These are phyloP conservation scores for Tilletia setariae DNA, from an alignment of 1,284 basidiomycete genomes.

Conservation along the genomic window DNA sequence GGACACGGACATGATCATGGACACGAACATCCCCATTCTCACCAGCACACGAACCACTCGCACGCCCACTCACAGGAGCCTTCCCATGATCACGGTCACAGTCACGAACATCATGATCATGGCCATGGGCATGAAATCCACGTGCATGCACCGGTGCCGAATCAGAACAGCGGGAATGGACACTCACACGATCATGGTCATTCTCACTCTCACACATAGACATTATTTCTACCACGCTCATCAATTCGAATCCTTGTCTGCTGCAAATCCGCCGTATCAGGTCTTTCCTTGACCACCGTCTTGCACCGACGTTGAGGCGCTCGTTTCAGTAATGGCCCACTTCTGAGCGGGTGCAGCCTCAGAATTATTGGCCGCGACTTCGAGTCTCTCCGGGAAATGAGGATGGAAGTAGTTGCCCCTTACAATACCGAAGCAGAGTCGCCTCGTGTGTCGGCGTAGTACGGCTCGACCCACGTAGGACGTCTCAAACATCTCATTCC, in stretches of 20 bases:
- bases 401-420: too few species aligned
- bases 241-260: background rate
- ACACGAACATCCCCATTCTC: constrained; percentile 16
- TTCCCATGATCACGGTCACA: constrained; percentile 13
- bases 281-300: too few species aligned
- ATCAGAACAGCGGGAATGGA: background rate
- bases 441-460: too few species aligned
- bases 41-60: constrained; percentile 5
- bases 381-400: too few species aligned
- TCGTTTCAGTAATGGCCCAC: too few species aligned
- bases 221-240: background rate
- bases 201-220: background rate
- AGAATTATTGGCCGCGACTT: too few species aligned
- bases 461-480: too few species aligned
- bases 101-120: constrained; percentile 10
- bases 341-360: too few species aligned
- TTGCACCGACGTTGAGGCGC: too few species aligned
- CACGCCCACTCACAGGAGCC: constrained; percentile 21
- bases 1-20: constrained; percentile 19
- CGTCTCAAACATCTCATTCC: too few species aligned
- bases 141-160: background rate
- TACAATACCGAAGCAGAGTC: too few species aligned
- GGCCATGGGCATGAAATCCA: constrained; percentile 21
- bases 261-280: too few species aligned
- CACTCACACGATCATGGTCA: constrained; percentile 11